Conservation (phyloP, 1,284 basidiomycete genomes). For the Clitocybe nebularis region DNA sequence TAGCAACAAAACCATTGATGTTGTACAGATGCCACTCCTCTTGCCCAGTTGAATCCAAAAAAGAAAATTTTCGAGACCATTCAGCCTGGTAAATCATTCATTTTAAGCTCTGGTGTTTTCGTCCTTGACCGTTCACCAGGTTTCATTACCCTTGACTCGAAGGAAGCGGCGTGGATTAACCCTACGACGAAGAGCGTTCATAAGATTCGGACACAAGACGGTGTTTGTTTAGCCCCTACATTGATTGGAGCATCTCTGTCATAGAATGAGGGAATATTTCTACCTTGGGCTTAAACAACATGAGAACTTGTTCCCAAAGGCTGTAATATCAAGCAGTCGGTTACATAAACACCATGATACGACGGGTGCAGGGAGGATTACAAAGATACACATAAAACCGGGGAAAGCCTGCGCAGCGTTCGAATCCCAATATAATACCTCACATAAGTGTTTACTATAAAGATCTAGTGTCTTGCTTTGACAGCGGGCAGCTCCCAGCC, state of each 20-base stretch:
- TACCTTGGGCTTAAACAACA: no score
- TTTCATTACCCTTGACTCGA: conserved; percentile 83
- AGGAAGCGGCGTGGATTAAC: conserved; percentile 90
- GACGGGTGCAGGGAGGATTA: no score
- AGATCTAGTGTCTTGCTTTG: no score
- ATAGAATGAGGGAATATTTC: conserved; percentile 29
- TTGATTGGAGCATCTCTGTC: conserved; percentile 86
- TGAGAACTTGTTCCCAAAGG: no score
- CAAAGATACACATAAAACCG: no score
- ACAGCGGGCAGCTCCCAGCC: conserved; percentile 84
- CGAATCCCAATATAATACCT: no score
- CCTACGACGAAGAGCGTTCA: conserved; percentile 79
- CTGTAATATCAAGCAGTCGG: no score
- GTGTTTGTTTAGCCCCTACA: conserved; percentile 77
- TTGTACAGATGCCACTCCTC: conserved; percentile 60
- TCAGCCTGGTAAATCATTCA: conserved; percentile 62
- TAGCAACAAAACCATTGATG: conserved; percentile 4
- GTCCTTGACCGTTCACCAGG: conserved; percentile 34
- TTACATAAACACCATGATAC: no score
- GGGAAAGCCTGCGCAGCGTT: no score
- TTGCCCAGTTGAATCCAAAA: conserved; percentile 89
- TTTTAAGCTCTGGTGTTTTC: neutral
- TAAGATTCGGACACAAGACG: conserved; percentile 82
- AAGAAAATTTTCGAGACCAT: conserved; percentile 97
- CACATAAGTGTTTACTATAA: no score